phyloP scores from a whole-genome alignment of 176 grass and related monocot genomes.

The Phoenix dactylifera region DNA sequence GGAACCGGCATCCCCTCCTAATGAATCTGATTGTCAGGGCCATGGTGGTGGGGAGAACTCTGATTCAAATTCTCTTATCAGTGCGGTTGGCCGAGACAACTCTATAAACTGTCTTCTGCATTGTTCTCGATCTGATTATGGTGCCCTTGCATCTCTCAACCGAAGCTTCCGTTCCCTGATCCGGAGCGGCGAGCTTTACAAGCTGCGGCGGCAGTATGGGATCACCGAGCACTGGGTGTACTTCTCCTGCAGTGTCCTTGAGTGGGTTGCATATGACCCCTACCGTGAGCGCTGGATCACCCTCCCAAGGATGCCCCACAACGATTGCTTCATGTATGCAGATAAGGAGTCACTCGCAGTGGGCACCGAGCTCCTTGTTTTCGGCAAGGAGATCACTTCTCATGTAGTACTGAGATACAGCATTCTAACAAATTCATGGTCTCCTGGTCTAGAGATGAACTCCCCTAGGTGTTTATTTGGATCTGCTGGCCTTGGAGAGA shows the following conservation, averaged over 20 bases:
- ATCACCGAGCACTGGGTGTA: constrained; percentile 96
- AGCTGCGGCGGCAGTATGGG: constrained; percentile 44
- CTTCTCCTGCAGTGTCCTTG: constrained; percentile 80
- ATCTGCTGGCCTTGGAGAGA: constrained; percentile 83
- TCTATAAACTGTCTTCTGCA: constrained; percentile 75
- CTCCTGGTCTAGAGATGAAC: constrained; percentile 72
- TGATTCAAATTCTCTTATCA: constrained; percentile 72
- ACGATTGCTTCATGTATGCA: constrained; percentile 81
- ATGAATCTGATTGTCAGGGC: constrained; percentile 32
- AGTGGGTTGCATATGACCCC: constrained; percentile 96
- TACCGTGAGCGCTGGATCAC: constrained; percentile 72
- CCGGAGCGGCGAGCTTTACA: constrained; percentile 61
- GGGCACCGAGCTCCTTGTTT: constrained; percentile 88
- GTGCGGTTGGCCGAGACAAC: constrained; percentile 67
- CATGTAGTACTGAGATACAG: constrained; percentile 88
- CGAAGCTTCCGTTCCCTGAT: constrained; percentile 55
- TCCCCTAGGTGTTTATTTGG: constrained; percentile 89
- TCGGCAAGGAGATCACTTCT: constrained; percentile 63
- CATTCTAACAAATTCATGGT: constrained; percentile 91
- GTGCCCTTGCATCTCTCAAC: constrained; percentile 61
- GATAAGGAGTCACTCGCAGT: constrained; percentile 94
- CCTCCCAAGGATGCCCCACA: constrained; percentile 82
- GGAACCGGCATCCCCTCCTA: neutral
- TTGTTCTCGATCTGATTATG: constrained; percentile 78
- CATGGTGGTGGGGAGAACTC: constrained; percentile 16